Evolutionary conservation across 2,329 filamentous ascomycete species (phyloP), one percentile per base, ranked within the genome.

Genomic region (Trichoderma citrinoviride): DNA sequence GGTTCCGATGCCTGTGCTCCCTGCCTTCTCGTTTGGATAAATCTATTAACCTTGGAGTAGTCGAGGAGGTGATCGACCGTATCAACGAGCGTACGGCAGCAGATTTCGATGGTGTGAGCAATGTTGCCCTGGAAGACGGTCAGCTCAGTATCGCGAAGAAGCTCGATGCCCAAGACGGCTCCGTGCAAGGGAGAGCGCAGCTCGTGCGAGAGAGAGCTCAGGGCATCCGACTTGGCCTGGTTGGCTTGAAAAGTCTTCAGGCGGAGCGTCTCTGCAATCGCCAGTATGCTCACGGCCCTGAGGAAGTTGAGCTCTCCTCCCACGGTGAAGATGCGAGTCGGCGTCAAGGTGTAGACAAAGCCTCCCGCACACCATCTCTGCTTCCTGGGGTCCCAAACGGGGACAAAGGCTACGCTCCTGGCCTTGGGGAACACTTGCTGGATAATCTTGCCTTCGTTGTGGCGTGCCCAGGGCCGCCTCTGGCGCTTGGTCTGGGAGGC

Each of bases 121-220:
- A 83, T 76, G 19, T 81, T 79, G 5, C 76, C 74, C 68, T 85
- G 84, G 8, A 79, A 77, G 2, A 77, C 77, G 41, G 77, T 78
- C 25, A 86, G 74, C 0, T 74, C 66, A 0, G 83, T 85, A n/a
- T 86, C 83, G 7, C 80, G 78, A 0, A 88, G 70, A 5, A 87
- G 73, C 67, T 86, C 84, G 1, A 80, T 78, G 61, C 77, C 84
- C 0, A 83, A 81, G 0, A 88, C 74, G 37, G 88, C 82, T 3
- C 86, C 87, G 63, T 89, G 86, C 1, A 89, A 74, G 0, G 86
- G 86, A 1, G 83, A 86, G 7, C 86, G 79, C 15, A 89, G 74
- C 70, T 89, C 86, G 69, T 89, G 86, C 2, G 83, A 86, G 3
- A 89, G 81, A 1, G 83, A 87, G 1, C 83, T 82, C 12, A 89